phyloP scores from a whole-genome alignment of 1,139 yeast species.

The Geotrichum phurueaensis region DNA sequence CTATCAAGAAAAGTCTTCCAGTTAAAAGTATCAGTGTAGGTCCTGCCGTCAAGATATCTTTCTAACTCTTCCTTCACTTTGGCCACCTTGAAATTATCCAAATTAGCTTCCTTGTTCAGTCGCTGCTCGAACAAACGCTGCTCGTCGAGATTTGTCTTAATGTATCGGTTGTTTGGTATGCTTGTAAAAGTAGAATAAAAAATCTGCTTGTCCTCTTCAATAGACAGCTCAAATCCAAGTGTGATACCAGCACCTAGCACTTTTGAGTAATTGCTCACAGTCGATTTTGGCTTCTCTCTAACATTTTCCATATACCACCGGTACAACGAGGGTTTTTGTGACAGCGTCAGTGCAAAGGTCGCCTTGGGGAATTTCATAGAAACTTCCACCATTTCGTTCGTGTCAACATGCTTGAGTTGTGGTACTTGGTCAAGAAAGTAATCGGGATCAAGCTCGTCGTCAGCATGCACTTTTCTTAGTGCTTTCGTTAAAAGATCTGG shows the following conservation, averaged over 20 bases:
- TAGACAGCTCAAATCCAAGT: slow-evolving; percentile 7
- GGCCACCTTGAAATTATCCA: slow-evolving; percentile 6
- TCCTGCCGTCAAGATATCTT: slow-evolving; percentile 10
- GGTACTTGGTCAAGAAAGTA: background rate
- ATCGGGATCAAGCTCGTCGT: background rate
- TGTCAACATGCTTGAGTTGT: background rate
- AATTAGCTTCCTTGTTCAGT: background rate
- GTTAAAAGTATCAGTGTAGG: slow-evolving; percentile 9
- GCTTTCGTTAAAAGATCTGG: background rate
- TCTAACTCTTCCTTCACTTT: background rate
- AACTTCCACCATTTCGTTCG: slow-evolving; percentile 4
- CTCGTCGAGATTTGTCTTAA: background rate
- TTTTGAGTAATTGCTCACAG: slow-evolving; percentile 16
- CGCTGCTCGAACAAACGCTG: slow-evolving; percentile 6
- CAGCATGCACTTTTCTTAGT: background rate
- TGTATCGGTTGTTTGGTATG: slow-evolving; percentile 1
- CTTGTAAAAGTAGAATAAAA: background rate
- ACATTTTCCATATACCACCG: background rate
- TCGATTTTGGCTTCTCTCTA: background rate
- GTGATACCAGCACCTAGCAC: slow-evolving; percentile 17
- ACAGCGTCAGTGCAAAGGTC: slow-evolving; percentile 6
- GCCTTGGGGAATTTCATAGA: slow-evolving; percentile 12
- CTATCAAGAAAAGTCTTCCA: slow-evolving; percentile 1
- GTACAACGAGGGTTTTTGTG: background rate
- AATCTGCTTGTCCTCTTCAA: slow-evolving; percentile 3